phyloP scores from a whole-genome alignment of 257 asterid genomes.

The Solanum lignicaule region DNA sequence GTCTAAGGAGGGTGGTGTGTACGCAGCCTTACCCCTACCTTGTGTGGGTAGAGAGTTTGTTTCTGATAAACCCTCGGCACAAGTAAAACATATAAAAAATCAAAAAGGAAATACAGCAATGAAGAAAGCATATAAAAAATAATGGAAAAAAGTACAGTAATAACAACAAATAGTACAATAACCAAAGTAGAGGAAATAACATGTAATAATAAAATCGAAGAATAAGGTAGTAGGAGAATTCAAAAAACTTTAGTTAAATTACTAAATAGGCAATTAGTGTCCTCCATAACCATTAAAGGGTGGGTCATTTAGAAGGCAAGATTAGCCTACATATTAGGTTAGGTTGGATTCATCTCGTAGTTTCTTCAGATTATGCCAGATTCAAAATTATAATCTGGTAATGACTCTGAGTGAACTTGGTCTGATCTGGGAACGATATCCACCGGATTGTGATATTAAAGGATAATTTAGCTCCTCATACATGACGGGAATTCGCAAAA shows the following conservation, averaged over 20 bases:
- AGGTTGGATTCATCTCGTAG: not conserved
- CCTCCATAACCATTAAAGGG: not conserved
- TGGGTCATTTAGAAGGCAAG: not conserved
- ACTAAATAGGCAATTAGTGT: not conserved
- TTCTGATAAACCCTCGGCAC: not conserved
- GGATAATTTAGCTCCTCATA: not conserved
- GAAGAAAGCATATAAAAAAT: not conserved
- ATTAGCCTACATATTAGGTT: not conserved
- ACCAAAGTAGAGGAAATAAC: not conserved
- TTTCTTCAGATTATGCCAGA: not conserved
- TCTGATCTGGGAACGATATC: not conserved
- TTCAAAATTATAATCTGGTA: not conserved
- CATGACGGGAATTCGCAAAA: not conserved
- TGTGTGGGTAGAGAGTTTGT: not conserved
- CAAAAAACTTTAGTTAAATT: not conserved
- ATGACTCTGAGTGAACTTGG: not conserved
- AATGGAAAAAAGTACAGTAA: not conserved
- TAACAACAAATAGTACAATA: not conserved
- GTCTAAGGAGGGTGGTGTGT: not conserved
- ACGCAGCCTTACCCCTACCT: not conserved
- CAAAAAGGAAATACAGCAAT: not conserved
- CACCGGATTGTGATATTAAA: not conserved
- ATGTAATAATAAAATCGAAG: not conserved
- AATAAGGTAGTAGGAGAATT: not conserved
- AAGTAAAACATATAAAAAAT: not conserved